Evolutionary conservation across 805 yeast genomes (phyloP), one percentile per base, ranked within the genome.

Genomic region (Candida gorgasii): DNA sequence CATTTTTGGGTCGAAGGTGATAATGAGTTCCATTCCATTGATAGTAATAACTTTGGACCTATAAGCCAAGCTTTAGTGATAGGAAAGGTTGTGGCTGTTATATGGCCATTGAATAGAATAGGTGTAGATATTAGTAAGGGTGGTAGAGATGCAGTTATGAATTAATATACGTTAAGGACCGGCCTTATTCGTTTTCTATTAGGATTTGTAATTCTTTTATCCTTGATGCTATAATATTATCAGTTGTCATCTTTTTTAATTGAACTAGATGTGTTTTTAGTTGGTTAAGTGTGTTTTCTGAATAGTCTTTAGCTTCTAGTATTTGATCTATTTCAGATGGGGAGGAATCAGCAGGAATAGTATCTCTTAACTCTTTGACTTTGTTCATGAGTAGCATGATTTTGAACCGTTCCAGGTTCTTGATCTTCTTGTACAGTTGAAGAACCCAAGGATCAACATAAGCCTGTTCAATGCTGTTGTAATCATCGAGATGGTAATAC

Each of bases 1-100:
- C 97, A 92, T 58, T 52, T 88, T 5, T 92, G 97, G 97, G 89
- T 89, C 0, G 97, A 92, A 60, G 98, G 98, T 5, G 98, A 92
- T 61, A 89, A 88, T 58, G 62, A 78, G 12, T 65, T 67, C 44
- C 92, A 84, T 54, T 84, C 95, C 0, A 68, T 89, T 1, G 98
- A 92, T 63, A 82, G 92, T 39, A 90, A 89, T 60, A 77, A 75
- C 7, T 92, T 86, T 66, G 98, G 98, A 0, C 96, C 97, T 0
- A 76, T 92, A 0, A 83, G 95, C 12, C 75, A 80, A 28, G 96
- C 92, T 0, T 65, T 92, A 44, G 82, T 89, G 16, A 55, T 86
- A 8, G 97, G 97, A 1, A 85, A 80, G 54, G 96, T 85, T 1
- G 68, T 78, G 1, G 62, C 65, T 34, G 71, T 90, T 1, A 61